Evolutionary conservation across 1,284 basidiomycete species (phyloP), one percentile per base, ranked within the genome.

Genomic region (Sporisorium iseilematis-ciliati): DNA sequence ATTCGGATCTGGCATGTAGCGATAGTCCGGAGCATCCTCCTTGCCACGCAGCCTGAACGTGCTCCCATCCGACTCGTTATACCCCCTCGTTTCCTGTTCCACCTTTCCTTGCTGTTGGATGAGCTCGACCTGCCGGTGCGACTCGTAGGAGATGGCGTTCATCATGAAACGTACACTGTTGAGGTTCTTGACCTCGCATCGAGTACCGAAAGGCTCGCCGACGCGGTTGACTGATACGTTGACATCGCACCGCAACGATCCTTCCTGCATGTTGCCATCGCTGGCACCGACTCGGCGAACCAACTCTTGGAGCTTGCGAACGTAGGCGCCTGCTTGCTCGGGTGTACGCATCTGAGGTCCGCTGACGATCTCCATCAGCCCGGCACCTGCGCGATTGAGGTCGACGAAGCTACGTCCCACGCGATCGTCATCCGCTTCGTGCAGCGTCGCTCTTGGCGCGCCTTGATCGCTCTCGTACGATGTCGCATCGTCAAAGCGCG

Each of bases 1-100:
- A 82, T 99, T 98, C 0, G 94, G 91, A 84, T 99, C 97, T 0
- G 97, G 97, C 94, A 99, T 95, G 87, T 97, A 99, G 7, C 96
- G 89, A 85, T 99, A 99, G 84, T 99, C 96, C 5, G 92, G 92
- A 0, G 94, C 92, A 79, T 95, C 93, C 82, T 97, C 96, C 86
- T 99, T 99, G 50, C 90, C 91, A 45, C 97, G 89, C 64, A 98
- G 86, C 21, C 88, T 88, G 86, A 90, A 95, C 0, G 97, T 99
- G 81, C 91, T 89, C 12, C 91, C 91, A 2, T 88, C 90, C 58
- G 91, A 87, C 84, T 95, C 93, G 84, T 98, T 90, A 81, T 95
- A 95, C 0, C 94, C 94, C 29, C 94, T 90, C 1, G 97, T 99
- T 86, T 98, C 94, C 86, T 96, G 94, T 14, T 87, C 83, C 0